Evolutionary conservation across 108 stramenopile species (phyloP), one percentile per base, ranked within the genome.

Genomic region (Skeletonema costatum): DNA sequence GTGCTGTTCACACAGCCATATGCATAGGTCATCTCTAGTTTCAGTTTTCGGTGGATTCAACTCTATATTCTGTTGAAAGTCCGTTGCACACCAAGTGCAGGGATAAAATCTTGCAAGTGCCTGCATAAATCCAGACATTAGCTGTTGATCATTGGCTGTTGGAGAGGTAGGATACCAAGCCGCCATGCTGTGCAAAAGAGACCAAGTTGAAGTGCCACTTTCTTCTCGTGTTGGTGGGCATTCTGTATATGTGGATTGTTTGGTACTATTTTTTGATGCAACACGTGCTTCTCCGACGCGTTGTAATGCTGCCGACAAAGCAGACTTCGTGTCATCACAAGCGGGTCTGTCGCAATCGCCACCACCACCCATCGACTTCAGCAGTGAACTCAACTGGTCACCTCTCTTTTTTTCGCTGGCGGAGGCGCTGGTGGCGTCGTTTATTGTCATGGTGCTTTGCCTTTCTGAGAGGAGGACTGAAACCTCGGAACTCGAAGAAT

Each of bases 1-100:
- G 76, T 96, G 95, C 72, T 93, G 95, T 50, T 92, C 90, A 56
- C 95, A 96, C 4, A 96, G 74, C 95, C 95, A 96, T 32, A 87
- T 60, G 60, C 91, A 93, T 12, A 96, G 69, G 32, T 91, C 91
- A 76, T 88, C 79, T 65, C 95, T 81, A 19, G 90, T 84, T 70
- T 88, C 87, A 32, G 87, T 78, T 70, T 86, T 87, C 32, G 88
- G 82, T 33, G 94, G 92, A 59, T 83, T 79, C 59, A 88, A 60
- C 31, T 87, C 53, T 11, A 93, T 62, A 77, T 90, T 90, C 41
- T 87, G 35, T 70, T 88, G 89, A 87, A 93, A 96, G 64, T 96
- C 94, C 8, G 68, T 50, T 0, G 92, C 92, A 76, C 92, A 93
- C 81, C 87, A 93, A 11, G 85, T 81, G 77, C 95, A 96, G 3